These are phyloP conservation scores for Juncus effusus DNA, from an alignment of 176 grass and related monocot genomes.

Conservation along the genomic window DNA sequence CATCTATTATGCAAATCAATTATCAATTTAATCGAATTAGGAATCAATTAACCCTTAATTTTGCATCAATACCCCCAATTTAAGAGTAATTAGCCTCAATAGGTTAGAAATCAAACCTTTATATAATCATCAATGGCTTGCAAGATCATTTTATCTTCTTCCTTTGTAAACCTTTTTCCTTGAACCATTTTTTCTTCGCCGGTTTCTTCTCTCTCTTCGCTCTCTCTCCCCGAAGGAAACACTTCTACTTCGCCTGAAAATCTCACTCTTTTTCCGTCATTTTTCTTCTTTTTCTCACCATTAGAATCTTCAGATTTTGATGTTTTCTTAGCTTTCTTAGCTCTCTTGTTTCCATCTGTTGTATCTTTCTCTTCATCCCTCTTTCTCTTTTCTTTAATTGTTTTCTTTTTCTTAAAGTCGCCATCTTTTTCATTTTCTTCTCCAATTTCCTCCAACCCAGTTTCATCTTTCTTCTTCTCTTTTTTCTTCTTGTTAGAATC, in stretches of 20 bases:
- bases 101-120: constrained; percentile 36
- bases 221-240: constrained; percentile 27
- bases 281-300: constrained; percentile 27
- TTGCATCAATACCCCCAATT: background rate
- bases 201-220: background rate
- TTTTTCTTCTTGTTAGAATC: constrained; percentile 8
- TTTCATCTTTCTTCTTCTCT: background rate
- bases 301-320: constrained; percentile 11
- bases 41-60: constrained; percentile 3
- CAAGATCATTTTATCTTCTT: constrained; percentile 53
- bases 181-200: constrained; percentile 31
- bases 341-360: constrained; percentile 14
- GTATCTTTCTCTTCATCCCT: constrained; percentile 26
- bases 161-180: constrained; percentile 46
- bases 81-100: background rate
- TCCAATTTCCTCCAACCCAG: background rate
- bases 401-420: constrained; percentile 24
- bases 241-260: constrained; percentile 55
- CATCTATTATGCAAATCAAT: background rate
- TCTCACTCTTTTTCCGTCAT: constrained; percentile 48
- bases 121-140: constrained; percentile 42
- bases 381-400: constrained; percentile 16
- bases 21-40: constrained; percentile 4
- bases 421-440: constrained; percentile 18
- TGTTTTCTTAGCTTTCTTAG: constrained; percentile 19